Conservation (phyloP, 2,329 filamentous ascomycete genomes). For the Scedosporium apiospermum region DNA sequence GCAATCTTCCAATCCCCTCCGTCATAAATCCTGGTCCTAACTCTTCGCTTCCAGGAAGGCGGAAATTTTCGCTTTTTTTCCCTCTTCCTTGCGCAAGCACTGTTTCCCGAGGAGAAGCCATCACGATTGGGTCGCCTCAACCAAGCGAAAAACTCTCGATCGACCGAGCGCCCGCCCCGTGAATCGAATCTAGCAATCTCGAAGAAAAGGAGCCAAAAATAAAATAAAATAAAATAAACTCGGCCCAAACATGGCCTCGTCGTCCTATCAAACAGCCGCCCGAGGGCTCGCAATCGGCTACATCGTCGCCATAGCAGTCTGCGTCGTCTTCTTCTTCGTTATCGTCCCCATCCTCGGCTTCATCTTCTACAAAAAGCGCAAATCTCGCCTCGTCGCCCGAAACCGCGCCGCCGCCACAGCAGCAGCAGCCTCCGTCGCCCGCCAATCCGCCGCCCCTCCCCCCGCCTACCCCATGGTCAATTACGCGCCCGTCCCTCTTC, state of each 20-base stretch:
- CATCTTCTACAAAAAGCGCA: slow-evolving; percentile 4
- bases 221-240: not conserved
- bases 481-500: not conserved
- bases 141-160: not conserved
- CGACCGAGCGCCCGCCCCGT: not conserved
- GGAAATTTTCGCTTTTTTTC: no score
- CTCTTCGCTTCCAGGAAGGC: no score
- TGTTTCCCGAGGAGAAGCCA: no score
- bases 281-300: slow-evolving; percentile 4
- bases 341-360: slow-evolving; percentile 5
- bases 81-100: no score
- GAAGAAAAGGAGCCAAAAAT: not conserved
- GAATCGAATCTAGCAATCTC: not conserved
- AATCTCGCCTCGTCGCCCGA: not conserved
- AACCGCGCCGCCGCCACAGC: not conserved
- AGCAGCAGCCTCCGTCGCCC: not conserved
- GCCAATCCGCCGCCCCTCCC: not conserved
- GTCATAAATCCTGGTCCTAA: no score
- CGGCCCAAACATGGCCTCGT: not conserved
- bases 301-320: slow-evolving; percentile 6
- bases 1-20: no score
- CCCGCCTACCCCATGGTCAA: slow-evolving; percentile 1
- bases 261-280: not conserved
- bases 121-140: no score
- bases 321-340: slow-evolving; percentile 6